phyloP scores from a whole-genome alignment of 2,329 filamentous ascomycete species.

The Polytolypa hystricis region DNA sequence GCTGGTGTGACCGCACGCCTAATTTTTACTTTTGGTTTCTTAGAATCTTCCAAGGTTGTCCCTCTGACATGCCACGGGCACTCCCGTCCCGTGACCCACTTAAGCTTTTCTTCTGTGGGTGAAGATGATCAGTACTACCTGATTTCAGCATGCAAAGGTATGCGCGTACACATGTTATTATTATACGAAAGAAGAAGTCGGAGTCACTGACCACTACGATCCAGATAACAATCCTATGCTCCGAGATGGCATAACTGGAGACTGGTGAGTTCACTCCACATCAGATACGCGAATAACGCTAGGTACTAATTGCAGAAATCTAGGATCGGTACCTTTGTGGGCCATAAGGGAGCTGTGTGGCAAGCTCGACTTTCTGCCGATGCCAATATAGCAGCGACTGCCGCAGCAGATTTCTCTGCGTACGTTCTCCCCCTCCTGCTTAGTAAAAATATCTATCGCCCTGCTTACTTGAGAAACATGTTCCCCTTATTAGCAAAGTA shows the following conservation, averaged over 20 bases:
- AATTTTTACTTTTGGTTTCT: no score
- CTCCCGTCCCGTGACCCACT: constrained; percentile 81
- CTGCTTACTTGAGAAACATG: constrained; percentile 12
- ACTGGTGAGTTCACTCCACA: constrained; percentile 51
- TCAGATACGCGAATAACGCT: background rate
- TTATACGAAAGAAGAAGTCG: background rate
- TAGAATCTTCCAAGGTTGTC: constrained; percentile 36
- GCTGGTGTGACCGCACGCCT: no score
- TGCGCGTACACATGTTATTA: background rate
- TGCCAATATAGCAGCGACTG: constrained; percentile 78
- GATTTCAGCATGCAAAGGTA: constrained; percentile 86
- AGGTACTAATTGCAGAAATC: constrained; percentile 1
- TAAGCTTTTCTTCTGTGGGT: constrained; percentile 75
- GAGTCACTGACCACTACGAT: constrained; percentile 7
- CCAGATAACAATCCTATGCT: constrained; percentile 97
- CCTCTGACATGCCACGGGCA: constrained; percentile 91
- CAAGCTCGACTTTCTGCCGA: constrained; percentile 84
- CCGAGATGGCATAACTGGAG: constrained; percentile 86
- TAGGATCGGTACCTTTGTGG: constrained; percentile 91
- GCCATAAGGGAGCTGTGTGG: constrained; percentile 97
- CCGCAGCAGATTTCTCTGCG: constrained; percentile 92
- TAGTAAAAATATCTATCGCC: no score
- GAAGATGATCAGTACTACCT: constrained; percentile 81
- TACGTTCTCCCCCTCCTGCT: constrained; percentile 41
- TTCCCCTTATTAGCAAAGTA: constrained; percentile 56